phyloP scores from a whole-genome alignment of 768 basidiomycete species.

The Boletellus ananas region DNA sequence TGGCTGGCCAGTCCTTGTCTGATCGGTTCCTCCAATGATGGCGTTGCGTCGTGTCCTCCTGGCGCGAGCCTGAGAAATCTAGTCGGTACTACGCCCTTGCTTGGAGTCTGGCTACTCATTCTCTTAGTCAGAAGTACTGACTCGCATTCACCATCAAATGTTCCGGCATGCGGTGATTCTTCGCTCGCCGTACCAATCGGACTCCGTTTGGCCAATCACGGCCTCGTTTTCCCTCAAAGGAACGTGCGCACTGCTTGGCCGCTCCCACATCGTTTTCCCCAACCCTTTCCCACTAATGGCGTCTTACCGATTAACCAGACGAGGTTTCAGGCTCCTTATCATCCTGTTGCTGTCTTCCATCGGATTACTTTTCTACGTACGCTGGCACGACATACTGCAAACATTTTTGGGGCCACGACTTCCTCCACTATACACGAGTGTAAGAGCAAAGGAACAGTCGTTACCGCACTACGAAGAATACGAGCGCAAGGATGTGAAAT shows the following conservation, averaged over 20 bases:
- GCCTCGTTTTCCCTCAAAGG: conserved; percentile 1
- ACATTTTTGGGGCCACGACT: neutral
- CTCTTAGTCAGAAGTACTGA: neutral
- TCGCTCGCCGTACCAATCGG: neutral
- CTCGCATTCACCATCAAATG: neutral
- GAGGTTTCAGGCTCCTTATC: conserved; percentile 17
- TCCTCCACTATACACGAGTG: conserved; percentile 43
- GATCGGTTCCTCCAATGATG: too few relatives aligned
- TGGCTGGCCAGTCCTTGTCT: too few relatives aligned
- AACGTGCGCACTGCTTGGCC: neutral
- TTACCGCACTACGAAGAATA: conserved; percentile 41
- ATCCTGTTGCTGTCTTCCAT: conserved; percentile 7
- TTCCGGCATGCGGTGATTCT: neutral
- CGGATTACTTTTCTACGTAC: conserved; percentile 13
- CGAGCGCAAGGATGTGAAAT: conserved; percentile 35
- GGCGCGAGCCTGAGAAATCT: too few relatives aligned
- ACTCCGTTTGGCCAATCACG: neutral
- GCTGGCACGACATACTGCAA: conserved; percentile 3
- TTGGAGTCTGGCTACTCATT: too few relatives aligned
- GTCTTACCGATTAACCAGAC: conserved; percentile 22
- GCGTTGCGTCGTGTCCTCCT: too few relatives aligned
- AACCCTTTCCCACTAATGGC: conserved; percentile 13
- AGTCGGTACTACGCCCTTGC: too few relatives aligned
- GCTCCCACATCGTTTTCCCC: neutral
- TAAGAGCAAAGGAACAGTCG: conserved; percentile 35